A percentile compares a stretch with the other conserved stretches of the same genome.
Evolutionary conservation across 2,329 filamentous ascomycete genomes (phyloP).

Genomic region (Ceratocystis cacaofunesta): DNA sequence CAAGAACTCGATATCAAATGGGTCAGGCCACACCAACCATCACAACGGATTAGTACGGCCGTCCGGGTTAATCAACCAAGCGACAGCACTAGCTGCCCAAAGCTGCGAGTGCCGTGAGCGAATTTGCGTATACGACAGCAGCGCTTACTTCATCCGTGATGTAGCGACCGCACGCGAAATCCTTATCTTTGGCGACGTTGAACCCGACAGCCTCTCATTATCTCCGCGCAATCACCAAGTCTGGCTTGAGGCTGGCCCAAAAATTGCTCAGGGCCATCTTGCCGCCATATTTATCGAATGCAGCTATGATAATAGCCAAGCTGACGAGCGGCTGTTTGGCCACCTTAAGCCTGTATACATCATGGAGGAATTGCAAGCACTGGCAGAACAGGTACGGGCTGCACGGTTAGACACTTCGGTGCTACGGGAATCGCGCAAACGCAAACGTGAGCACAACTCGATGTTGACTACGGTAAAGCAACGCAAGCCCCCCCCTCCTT

Average conservation of each 20-base stretch:
- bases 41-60: constrained; percentile 1
- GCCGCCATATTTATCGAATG: constrained; percentile 88
- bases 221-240: constrained; percentile 67
- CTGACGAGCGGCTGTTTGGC: constrained; percentile 67
- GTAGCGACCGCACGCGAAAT: constrained; percentile 57
- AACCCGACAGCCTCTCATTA: constrained; percentile 74
- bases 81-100: constrained; percentile 16
- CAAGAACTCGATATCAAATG: constrained; percentile 11
- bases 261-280: constrained; percentile 57
- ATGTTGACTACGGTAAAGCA: constrained; percentile 18
- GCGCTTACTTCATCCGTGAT: constrained; percentile 84
- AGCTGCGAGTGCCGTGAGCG: constrained; percentile 29
- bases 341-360: constrained; percentile 77
- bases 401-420: constrained; percentile 26
- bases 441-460: constrained; percentile 38
- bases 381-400: constrained; percentile 57
- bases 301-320: constrained; percentile 71
- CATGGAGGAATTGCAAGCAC: constrained; percentile 56
- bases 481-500: constrained; percentile 15
- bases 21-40: constrained; percentile 12
- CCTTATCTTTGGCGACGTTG: constrained; percentile 88
- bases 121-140: constrained; percentile 67
- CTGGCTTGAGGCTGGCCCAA: constrained; percentile 80
- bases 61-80: constrained; percentile 16
- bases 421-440: constrained; percentile 37